Conservation (phyloP, 352 stramenopile species). For the Phytophthora quininea region DNA sequence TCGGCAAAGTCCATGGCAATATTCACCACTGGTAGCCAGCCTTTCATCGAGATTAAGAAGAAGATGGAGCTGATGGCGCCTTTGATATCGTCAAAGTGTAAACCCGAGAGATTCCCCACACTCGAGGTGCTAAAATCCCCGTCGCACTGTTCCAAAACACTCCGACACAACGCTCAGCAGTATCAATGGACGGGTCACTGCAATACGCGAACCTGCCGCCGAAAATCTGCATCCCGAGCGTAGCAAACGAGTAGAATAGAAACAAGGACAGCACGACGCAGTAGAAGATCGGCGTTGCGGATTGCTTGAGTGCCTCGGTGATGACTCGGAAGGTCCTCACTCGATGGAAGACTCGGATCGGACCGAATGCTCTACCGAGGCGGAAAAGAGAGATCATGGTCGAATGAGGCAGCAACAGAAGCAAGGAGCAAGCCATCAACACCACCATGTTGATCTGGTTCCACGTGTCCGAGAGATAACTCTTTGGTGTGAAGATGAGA, state of each 20-base stretch:
- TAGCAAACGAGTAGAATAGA: slow-evolving; percentile 86
- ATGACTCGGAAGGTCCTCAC: slow-evolving; percentile 89
- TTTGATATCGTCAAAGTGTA: slow-evolving; percentile 86
- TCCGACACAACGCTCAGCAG: slow-evolving; percentile 56
- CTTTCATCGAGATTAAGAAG: slow-evolving; percentile 87
- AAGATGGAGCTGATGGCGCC: slow-evolving; percentile 79
- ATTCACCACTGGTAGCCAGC: slow-evolving; percentile 85
- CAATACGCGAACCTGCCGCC: slow-evolving; percentile 81
- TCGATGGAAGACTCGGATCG: slow-evolving; percentile 85
- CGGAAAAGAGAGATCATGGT: slow-evolving; percentile 75
- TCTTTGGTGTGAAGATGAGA: slow-evolving; percentile 78
- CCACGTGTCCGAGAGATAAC: slow-evolving; percentile 82
- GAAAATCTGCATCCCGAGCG: slow-evolving; percentile 88
- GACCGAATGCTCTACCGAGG: slow-evolving; percentile 77
- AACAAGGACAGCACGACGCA: slow-evolving; percentile 81
- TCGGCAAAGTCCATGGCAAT: slow-evolving; percentile 71
- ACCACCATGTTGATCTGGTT: slow-evolving; percentile 89
- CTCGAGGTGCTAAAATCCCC: slow-evolving; percentile 65
- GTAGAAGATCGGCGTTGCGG: slow-evolving; percentile 79
- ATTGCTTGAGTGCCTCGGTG: slow-evolving; percentile 79
- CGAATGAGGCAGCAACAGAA: slow-evolving; percentile 77
- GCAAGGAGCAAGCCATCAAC: slow-evolving; percentile 72
- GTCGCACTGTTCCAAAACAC: slow-evolving; percentile 63
- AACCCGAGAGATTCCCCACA: slow-evolving; percentile 77
- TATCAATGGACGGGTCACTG: slow-evolving; percentile 68